Percentiles rank a stretch among this genome's conserved stretches.
Conservation (phyloP, 1,284 basidiomycete species). For the Malassezia caprae region DNA sequence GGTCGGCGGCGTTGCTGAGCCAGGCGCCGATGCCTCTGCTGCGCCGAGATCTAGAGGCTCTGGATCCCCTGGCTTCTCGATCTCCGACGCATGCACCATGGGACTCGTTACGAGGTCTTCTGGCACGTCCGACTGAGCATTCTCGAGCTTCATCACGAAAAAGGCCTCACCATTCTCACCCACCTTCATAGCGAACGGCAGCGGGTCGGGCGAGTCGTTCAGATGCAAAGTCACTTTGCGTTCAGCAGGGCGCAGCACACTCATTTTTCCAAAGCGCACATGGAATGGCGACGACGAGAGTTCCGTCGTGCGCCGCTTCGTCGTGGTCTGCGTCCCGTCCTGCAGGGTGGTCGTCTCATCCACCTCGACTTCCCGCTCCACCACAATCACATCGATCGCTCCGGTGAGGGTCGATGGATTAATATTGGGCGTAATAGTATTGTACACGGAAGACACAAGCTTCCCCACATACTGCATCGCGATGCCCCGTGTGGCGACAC, state of each 20-base stretch:
- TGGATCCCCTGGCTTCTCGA: conserved; percentile 16
- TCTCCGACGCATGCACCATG: conserved; percentile 18
- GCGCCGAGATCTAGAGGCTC: conserved; percentile 34
- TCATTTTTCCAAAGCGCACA: conserved; percentile 95
- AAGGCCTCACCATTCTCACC: conserved; percentile 97
- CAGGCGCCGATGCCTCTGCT: background rate
- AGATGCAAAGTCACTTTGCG: conserved; percentile 59
- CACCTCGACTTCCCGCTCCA: conserved; percentile 51
- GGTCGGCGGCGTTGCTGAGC: conserved; percentile 11
- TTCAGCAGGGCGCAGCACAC: conserved; percentile 84
- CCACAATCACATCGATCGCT: conserved; percentile 48
- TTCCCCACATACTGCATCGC: conserved; percentile 47
- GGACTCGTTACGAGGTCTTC: conserved; percentile 89
- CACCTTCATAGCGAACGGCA: conserved; percentile 96
- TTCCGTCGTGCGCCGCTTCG: conserved; percentile 49
- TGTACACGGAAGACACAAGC: conserved; percentile 47
- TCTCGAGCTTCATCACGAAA: conserved; percentile 92
- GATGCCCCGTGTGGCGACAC: background rate
- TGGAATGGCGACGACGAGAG: conserved; percentile 92
- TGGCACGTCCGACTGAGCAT: conserved; percentile 59
- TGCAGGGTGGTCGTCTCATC: conserved; percentile 53
- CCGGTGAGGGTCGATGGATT: conserved; percentile 47
- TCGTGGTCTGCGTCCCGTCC: conserved; percentile 22
- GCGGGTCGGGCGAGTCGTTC: conserved; percentile 50
- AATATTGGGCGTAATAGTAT: conserved; percentile 48